These are phyloP conservation scores for Mortierella sp. DNA, from an alignment of 371 early-diverging fungal species.

Conservation along the genomic window DNA sequence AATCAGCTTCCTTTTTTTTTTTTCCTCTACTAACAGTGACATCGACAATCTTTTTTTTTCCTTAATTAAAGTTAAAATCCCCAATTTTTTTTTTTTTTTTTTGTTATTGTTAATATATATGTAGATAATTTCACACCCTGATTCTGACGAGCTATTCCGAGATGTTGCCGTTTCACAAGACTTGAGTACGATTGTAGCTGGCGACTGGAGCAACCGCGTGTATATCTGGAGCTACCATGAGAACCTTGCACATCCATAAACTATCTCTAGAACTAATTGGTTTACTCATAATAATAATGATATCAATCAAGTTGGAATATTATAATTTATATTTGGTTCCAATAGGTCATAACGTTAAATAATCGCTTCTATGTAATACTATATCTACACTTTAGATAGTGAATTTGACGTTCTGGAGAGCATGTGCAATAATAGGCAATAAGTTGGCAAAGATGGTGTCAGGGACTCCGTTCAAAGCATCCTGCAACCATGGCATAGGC, in stretches of 20 bases:
- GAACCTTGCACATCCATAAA: not conserved
- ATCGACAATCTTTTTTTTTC: not conserved
- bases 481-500: slow-evolving; percentile 61
- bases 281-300: no score
- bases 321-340: not conserved
- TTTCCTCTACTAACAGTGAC: not conserved
- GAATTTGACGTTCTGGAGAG: slow-evolving; percentile 56
- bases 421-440: slow-evolving; percentile 60
- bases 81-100: not conserved
- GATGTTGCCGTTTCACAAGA: slow-evolving; percentile 47
- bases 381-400: slow-evolving; percentile 10
- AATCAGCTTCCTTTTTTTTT: not conserved
- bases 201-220: slow-evolving; percentile 53
- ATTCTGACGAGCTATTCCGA: slow-evolving; percentile 33
- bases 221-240: slow-evolving; percentile 38
- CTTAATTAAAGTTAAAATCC: no score
- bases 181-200: slow-evolving; percentile 45
- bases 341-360: not conserved
- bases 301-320: slow-evolving; percentile 1
- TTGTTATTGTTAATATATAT: not conserved
- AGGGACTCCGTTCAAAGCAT: slow-evolving; percentile 56
- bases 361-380: not conserved
- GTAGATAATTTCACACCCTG: slow-evolving; percentile 34
- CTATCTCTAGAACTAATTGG: not conserved
- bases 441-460: slow-evolving; percentile 26